A percentile compares a stretch with the other conserved stretches of the same genome.
Evolutionary conservation across 2,329 filamentous ascomycete genomes (phyloP).

Genomic region (Xylaria sp.): DNA sequence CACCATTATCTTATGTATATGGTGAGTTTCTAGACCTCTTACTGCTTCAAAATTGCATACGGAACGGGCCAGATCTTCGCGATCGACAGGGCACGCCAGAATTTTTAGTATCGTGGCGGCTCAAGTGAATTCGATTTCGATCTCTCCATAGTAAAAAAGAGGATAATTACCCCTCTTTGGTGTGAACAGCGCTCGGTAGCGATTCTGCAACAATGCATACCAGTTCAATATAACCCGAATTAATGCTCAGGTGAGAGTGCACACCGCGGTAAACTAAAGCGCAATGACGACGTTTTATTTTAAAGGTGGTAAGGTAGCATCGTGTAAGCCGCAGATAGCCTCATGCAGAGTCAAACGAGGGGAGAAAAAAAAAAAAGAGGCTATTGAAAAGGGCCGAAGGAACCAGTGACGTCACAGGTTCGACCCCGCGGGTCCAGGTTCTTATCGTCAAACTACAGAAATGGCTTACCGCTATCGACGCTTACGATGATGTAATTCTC

Average conservation of each 20-base stretch:
- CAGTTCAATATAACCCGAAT: neutral
- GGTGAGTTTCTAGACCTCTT: neutral
- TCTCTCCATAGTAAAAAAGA: neutral
- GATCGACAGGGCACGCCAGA: constrained; percentile 12
- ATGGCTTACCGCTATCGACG: neutral
- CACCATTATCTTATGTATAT: neutral
- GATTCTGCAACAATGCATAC: neutral
- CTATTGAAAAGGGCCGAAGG: constrained; percentile 4
- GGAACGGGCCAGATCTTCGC: neutral
- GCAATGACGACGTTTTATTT: constrained; percentile 1
- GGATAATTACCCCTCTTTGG: neutral
- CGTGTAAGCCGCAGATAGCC: constrained; percentile 6
- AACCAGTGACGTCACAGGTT: neutral
- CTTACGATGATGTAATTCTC: constrained; percentile 1
- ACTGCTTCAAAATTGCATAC: neutral
- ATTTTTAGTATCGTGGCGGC: neutral
- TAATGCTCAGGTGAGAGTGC: neutral
- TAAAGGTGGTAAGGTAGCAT: neutral
- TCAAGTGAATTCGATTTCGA: constrained; percentile 5
- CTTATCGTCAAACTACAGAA: neutral
- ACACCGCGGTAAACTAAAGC: neutral
- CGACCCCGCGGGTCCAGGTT: neutral
- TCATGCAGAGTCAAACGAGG: neutral
- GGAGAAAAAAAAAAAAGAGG: neutral
- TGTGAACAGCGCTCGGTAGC: neutral